phyloP scores from a whole-genome alignment of 2,329 filamentous ascomycete genomes.

The Colletotrichum aenigma region DNA sequence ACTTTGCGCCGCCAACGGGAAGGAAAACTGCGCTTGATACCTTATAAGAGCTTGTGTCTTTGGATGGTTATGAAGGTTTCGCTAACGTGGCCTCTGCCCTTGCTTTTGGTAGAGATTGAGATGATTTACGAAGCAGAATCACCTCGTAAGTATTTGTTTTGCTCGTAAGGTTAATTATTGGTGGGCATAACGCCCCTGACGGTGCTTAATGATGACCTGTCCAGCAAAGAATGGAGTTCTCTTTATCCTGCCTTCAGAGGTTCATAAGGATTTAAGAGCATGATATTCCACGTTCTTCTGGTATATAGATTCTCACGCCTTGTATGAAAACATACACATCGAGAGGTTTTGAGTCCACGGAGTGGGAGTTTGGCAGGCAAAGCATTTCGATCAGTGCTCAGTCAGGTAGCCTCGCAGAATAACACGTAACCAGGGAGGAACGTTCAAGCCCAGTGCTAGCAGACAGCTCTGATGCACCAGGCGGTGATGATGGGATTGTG shows the following conservation, averaged over 20 bases:
- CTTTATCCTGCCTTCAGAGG: background rate
- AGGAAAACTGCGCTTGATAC: accelerated
- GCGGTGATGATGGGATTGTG: background rate
- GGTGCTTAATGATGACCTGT: background rate
- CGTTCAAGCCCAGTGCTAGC: background rate
- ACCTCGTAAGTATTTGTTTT: background rate
- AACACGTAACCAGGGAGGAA: background rate
- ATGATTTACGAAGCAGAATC: accelerated
- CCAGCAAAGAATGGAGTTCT: background rate
- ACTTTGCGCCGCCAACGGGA: background rate
- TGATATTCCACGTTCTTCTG: background rate
- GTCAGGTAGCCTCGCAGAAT: background rate
- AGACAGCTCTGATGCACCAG: background rate
- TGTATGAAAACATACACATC: background rate
- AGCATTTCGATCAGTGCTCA: background rate
- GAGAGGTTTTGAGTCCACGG: background rate
- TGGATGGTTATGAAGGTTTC: background rate
- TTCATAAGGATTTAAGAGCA: background rate
- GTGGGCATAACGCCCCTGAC: background rate
- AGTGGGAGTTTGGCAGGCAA: background rate
- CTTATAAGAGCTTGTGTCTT: accelerated
- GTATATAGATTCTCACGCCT: background rate
- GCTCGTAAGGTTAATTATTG: background rate
- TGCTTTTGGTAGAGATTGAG: background rate
- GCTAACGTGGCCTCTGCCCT: background rate